Evolutionary conservation across 306 rosid genomes (phyloP).

Genomic region (Canavalia gladiata): DNA sequence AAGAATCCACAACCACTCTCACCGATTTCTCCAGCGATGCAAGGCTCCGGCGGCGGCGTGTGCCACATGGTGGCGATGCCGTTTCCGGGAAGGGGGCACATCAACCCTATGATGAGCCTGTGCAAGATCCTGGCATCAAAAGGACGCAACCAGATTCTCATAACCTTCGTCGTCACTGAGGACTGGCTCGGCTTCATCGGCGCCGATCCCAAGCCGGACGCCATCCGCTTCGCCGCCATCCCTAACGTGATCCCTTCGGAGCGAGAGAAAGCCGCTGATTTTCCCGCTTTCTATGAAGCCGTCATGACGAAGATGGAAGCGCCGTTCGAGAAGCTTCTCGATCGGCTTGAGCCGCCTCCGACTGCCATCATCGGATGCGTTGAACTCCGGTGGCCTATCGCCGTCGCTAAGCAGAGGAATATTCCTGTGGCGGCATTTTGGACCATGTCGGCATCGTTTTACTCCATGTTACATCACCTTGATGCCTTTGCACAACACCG

Average conservation of each 20-base stretch:
- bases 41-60: neutral
- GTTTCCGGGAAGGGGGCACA: constrained; percentile 63
- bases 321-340: constrained; percentile 61
- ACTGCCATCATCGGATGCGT: constrained; percentile 47
- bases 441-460: constrained; percentile 57
- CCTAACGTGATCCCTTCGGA: constrained; percentile 65
- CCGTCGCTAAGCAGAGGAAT: constrained; percentile 48
- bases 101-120: constrained; percentile 74
- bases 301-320: constrained; percentile 57
- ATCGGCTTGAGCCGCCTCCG: constrained; percentile 52
- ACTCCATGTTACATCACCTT: constrained; percentile 41
- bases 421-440: constrained; percentile 59
- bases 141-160: constrained; percentile 25
- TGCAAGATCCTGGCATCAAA: constrained; percentile 58
- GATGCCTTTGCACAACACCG: constrained; percentile 13
- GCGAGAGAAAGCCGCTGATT: constrained; percentile 41
- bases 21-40: constrained; percentile 3
- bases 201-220: constrained; percentile 52
- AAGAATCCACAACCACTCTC: neutral
- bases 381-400: constrained; percentile 49
- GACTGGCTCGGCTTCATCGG: constrained; percentile 63
- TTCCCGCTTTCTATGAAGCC: constrained; percentile 50
- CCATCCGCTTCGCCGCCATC: constrained; percentile 54
- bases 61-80: constrained; percentile 64
- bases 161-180: constrained; percentile 63